These are phyloP conservation scores for Penicillium sp. DNA, from an alignment of 2,329 filamentous ascomycete genomes.

Conservation along the genomic window DNA sequence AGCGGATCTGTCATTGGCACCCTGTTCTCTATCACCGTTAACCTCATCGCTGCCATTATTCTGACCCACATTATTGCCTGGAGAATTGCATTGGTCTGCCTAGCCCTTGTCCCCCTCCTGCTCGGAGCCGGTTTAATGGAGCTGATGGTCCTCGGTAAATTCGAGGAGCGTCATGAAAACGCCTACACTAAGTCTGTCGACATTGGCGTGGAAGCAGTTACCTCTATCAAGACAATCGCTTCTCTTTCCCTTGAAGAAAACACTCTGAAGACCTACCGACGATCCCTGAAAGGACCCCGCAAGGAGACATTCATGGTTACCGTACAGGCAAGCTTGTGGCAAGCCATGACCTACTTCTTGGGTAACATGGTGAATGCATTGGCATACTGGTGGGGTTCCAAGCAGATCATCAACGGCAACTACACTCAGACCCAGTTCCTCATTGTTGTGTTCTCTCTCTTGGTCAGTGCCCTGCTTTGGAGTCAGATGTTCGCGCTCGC, in stretches of 20 bases:
- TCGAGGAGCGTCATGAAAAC: conserved; percentile 55
- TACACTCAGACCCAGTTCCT: conserved; percentile 70
- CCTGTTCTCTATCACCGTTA: conserved; percentile 65
- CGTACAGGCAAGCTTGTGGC: conserved; percentile 47
- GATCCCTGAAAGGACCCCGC: conserved; percentile 47
- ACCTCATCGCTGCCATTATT: conserved; percentile 66
- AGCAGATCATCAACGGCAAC: conserved; percentile 64
- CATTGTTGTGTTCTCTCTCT: conserved; percentile 67
- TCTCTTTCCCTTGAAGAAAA: conserved; percentile 53
- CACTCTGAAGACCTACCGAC: conserved; percentile 45
- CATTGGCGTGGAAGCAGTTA: conserved; percentile 53
- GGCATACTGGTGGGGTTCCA: conserved; percentile 77
- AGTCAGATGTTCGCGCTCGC: conserved; percentile 73
- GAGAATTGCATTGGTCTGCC: conserved; percentile 71
- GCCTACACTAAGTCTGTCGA: conserved; percentile 52
- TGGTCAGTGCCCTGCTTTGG: conserved; percentile 71
- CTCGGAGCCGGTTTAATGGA: conserved; percentile 69
- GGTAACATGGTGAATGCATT: conserved; percentile 70
- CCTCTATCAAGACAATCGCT: conserved; percentile 53
- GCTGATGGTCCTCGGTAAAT: conserved; percentile 57
- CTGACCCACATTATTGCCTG: conserved; percentile 70
- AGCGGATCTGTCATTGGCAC: conserved; percentile 70
- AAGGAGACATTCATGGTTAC: conserved; percentile 51
- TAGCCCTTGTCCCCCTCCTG: conserved; percentile 66
- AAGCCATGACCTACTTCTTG: conserved; percentile 45